Percentiles rank a stretch among this genome's conserved stretches.
phyloP scores from a whole-genome alignment of 257 asterid genomes.

The Ehretia macrophylla region DNA sequence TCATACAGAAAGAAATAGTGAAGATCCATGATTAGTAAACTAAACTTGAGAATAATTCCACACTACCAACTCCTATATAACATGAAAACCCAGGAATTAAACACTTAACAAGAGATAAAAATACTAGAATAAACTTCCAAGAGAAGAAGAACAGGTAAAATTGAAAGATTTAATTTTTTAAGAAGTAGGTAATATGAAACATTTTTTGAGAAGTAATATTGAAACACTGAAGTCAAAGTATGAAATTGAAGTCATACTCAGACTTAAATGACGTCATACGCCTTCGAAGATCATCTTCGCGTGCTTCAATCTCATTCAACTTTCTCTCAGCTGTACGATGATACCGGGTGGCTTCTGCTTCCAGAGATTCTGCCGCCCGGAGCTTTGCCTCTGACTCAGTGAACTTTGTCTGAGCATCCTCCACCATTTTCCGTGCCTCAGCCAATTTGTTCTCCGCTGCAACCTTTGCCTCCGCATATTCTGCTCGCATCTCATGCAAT shows the following conservation, averaged over 20 bases:
- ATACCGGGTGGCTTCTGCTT: slow-evolving; percentile 77
- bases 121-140: too few species aligned
- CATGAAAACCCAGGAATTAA: too few species aligned
- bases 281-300: slow-evolving; percentile 93
- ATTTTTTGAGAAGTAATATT: neutral
- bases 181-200: neutral
- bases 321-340: slow-evolving; percentile 86
- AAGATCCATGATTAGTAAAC: neutral
- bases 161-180: neutral
- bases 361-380: slow-evolving; percentile 72
- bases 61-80: too few species aligned
- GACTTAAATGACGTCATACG: slow-evolving; percentile 57
- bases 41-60: neutral
- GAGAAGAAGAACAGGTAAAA: too few species aligned
- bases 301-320: slow-evolving; percentile 83
- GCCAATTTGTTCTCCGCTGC: slow-evolving; percentile 64
- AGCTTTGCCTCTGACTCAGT: slow-evolving; percentile 67
- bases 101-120: too few species aligned
- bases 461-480: slow-evolving; percentile 82
- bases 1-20: neutral
- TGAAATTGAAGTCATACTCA: slow-evolving; percentile 54
- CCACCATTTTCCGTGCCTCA: slow-evolving; percentile 69
- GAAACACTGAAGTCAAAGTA: neutral
- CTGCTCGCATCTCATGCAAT: slow-evolving; percentile 92
- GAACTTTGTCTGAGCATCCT: slow-evolving; percentile 60